Conservation (phyloP, 768 basidiomycete species). For the Tulasnella sp. region DNA sequence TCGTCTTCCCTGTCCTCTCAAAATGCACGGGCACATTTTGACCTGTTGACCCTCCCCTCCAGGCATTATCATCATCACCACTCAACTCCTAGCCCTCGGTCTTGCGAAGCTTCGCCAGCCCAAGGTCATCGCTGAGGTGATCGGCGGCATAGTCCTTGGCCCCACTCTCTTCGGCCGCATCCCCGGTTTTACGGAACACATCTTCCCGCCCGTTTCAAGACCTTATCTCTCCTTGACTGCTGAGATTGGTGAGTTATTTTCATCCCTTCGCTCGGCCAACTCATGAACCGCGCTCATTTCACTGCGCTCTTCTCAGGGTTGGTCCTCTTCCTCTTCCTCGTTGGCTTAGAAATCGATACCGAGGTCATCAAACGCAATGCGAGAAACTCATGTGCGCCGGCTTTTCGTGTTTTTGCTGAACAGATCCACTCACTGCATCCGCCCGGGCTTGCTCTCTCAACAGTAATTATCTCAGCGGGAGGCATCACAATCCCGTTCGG, state of each 20-base stretch:
- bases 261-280: not conserved
- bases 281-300: not conserved
- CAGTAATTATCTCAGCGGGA: conserved; percentile 65
- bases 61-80: conserved; percentile 81
- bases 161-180: conserved; percentile 70
- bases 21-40: too few species aligned
- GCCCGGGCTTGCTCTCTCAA: conserved; percentile 50
- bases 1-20: conserved; percentile 33
- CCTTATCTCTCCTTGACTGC: conserved; percentile 83
- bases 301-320: conserved; percentile 13
- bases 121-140: conserved; percentile 42
- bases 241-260: conserved; percentile 72
- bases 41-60: conserved; percentile 11
- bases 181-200: conserved; percentile 79
- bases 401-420: not conserved
- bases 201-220: conserved; percentile 70
- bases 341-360: conserved; percentile 70
- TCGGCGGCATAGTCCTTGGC: conserved; percentile 83
- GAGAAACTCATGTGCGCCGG: conserved; percentile 23
- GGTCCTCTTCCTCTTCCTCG: conserved; percentile 81
- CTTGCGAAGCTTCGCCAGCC: conserved; percentile 80
- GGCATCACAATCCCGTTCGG: conserved; percentile 89
- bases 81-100: conserved; percentile 67
- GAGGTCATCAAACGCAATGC: conserved; percentile 63
- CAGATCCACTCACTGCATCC: not conserved